Base-by-base conservation (phyloP, 208 protist genomes). In the Endotrypanum monterogeii region DNA sequence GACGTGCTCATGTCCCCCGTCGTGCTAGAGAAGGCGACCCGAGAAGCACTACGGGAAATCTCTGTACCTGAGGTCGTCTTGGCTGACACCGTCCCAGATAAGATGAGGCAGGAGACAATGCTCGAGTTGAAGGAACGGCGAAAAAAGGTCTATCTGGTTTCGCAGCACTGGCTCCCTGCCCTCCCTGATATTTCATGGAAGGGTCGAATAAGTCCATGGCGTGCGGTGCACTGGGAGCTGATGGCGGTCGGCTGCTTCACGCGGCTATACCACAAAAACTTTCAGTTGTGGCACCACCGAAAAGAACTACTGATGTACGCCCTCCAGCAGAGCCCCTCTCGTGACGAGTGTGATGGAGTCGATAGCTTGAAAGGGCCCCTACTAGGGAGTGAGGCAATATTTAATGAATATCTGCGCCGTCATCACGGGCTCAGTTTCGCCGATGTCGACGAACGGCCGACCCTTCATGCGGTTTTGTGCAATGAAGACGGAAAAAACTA, bases 251-350 rank as follows among this genome's bases (percentile, higher is more conserved):
- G 63, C 9, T 75, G 77, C 60, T 88, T 94, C 67, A 82, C 75
- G 9, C 73, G 73, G 16, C 55, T 83, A 32, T 84, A 88, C 71
- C 80, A 82, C 51, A 96, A 96, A 69, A 94, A 94, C 73, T 96
- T 94, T 70, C 91, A 96, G 71, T 83, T 93, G 39, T 96, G 91
- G 91, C 87, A 96, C 56, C 91, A 96, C 66, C 87, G 91, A 16
- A 71, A 73, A 55, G 86, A 90, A 66, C 70, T 94, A 20, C 58
- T 96, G 25, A 51, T 44, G n/a, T 68, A 76, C n/a, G 86, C 87
- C 2, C 76, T 94, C 12, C 60, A 67, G 69, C 61, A 76, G 56
- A 73, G 65, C 77, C 30, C 28, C 55, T 54, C n/a, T 50, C 39
- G 14, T 32, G 37, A 35, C 56, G 44, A 16, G 28, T 68, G 62